Percentiles rank a stretch among this genome's conserved stretches.
phyloP scores from a whole-genome alignment of 2,329 filamentous ascomycete genomes.

The Verticillium dahliae region DNA sequence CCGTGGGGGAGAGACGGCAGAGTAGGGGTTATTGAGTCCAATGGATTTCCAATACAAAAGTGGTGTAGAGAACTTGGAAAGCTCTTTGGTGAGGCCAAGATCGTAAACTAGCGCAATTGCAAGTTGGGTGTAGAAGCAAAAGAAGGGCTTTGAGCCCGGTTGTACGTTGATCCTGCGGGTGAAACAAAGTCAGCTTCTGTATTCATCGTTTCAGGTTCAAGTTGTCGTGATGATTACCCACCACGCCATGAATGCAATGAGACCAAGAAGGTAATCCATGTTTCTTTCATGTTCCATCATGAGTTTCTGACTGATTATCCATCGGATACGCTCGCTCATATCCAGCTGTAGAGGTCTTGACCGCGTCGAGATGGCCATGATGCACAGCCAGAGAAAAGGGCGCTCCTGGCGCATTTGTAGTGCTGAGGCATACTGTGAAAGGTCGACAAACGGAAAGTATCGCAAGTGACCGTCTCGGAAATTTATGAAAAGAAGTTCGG shows the following conservation, averaged over 20 bases:
- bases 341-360: constrained; percentile 14
- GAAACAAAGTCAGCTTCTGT: neutral
- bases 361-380: constrained; percentile 23
- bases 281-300: constrained; percentile 15
- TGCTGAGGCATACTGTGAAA: constrained; percentile 12
- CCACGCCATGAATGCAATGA: constrained; percentile 21
- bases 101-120: constrained; percentile 37
- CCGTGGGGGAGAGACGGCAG: constrained; percentile 1
- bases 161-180: constrained; percentile 7
- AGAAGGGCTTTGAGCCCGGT: constrained; percentile 30
- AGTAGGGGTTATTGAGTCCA: neutral
- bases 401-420: constrained; percentile 19
- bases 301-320: constrained; percentile 17
- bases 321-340: constrained; percentile 16
- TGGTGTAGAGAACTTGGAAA: constrained; percentile 4
- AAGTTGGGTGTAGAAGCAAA: constrained; percentile 35
- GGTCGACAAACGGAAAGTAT: constrained; percentile 20
- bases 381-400: constrained; percentile 30
- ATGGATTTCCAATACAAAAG: constrained; percentile 9
- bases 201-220: no score
- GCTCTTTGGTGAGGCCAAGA: constrained; percentile 27
- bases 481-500: constrained; percentile 7
- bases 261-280: constrained; percentile 20
- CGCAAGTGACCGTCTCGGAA: constrained; percentile 18
- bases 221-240: neutral